Base-by-base conservation (phyloP, 768 basidiomycete genomes). In the Cyathus striatus region DNA sequence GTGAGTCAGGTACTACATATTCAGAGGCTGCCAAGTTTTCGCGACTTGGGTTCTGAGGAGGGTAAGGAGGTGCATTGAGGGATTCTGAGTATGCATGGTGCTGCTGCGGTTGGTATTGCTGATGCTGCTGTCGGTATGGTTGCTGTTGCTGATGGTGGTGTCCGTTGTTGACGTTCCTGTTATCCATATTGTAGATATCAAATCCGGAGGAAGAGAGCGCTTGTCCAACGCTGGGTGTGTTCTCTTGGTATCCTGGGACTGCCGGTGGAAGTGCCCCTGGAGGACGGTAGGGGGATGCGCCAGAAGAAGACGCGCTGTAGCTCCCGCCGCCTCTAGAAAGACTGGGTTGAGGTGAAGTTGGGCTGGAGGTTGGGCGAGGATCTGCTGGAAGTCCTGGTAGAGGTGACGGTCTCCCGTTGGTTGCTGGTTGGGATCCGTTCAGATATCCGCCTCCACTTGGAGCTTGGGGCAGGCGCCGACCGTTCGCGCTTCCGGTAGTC, bases 221-320 rank as follows among this genome's bases (percentile, higher is more conserved):
- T 38, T 50, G 52, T 13, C 45, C 14, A 44, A 34, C 33, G 47
- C 41, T 23, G 23, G 44, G n/a, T 38, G 46, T 24, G 25, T 26
- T 17, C 18, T 53, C 54, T 9, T 40, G 43, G 37, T 54, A 57
- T 2, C 47, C 45, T 22, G 58, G 62, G 23, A 58, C 44, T 6
- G 56, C 49, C 23, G 56, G 58, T 6, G 58, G 46, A 39, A 52
- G 49, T 17, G 60, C 52, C 24, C 64, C 65, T 30, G 66, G 50
- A 37, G 65, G 64, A 22, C 60, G 55, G 41, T 56, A 53, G 16
- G 57, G 47, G 13, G 49, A 48, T 23, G 43, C 44, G 44, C 46
- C 43, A 43, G 55, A 27, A 39, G 49, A 34, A 51, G 39, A 43
- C 42, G 46, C 42, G 17, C 32, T 52, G 23, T 56, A 52, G n/a